Base-by-base conservation (phyloP, 2,329 filamentous ascomycete genomes). In the Alternaria sp. region DNA sequence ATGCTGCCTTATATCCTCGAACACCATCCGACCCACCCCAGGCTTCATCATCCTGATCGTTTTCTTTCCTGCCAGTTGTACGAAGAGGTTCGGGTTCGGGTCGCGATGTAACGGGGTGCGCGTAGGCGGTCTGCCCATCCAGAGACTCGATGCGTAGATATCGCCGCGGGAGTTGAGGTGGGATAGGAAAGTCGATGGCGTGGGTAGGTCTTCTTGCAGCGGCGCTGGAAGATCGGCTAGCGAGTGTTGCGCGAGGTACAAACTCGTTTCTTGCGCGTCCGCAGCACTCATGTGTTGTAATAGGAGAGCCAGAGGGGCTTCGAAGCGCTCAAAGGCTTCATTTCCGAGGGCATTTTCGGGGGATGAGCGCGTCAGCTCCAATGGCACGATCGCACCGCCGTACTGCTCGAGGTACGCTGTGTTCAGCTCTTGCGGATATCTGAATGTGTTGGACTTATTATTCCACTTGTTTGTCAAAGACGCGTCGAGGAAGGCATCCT, bases 81-180 rank as follows among this genome's bases (percentile, higher is more conserved):
- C 88, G 77, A 98, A 97, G 0, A 97, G 73, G 75, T 99, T 99
- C 0, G 93, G 93, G 73, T 98, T 98, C 0, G 96, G 96, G 74
- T 99, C 96, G 58, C 91, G 88, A 79, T 99, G 96, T 4, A 97
- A 83, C 4, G 96, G 93, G 1, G 96, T 97, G 71, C 93, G 93
- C 0, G 94, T 97, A 0, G 93, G 93, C 43, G 93, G 89, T 13
- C 90, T 84, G 1, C 96, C 96, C 12, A 98, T 86, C 95, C 95
- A 99, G 46, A 98, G 83, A 70, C 92, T 96, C 0, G 91, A 90
- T 71, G 86, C 88, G 77, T 98, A 97, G n/a, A 97, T 81, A 77
- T 97, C 94, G 3, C 93, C 93, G 69, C 87, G 91, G 0, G 92
- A 92, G 2, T 56, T 28, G 30, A 88, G 86, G 7, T 82, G 76